A percentile compares a stretch with the other conserved stretches of the same genome.
Evolutionary conservation across 768 basidiomycete genomes (phyloP).

Genomic region (Neoboletus brunneissimus): DNA sequence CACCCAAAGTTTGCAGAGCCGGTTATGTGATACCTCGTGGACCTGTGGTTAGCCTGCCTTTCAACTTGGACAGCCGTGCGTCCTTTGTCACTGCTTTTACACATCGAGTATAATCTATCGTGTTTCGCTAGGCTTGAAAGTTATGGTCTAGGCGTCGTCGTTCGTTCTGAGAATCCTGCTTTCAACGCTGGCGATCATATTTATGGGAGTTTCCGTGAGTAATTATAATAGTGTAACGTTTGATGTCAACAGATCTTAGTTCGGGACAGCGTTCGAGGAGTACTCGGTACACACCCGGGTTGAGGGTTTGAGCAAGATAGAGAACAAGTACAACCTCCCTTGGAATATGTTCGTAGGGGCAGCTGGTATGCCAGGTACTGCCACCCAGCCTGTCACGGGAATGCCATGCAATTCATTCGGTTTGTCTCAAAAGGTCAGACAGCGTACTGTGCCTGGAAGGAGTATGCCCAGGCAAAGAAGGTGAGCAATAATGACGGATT

Average conservation of each 20-base stretch:
- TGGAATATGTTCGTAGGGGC: constrained; percentile 32
- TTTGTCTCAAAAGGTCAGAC: constrained; percentile 22
- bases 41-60: constrained; percentile 2
- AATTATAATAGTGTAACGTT: constrained; percentile 36
- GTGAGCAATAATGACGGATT: constrained; percentile 17
- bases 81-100: not conserved
- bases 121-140: constrained; percentile 22
- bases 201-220: constrained; percentile 28
- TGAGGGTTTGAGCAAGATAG: constrained; percentile 9
- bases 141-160: constrained; percentile 38
- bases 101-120: not conserved
- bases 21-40: not conserved
- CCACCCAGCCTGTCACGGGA: constrained; percentile 7
- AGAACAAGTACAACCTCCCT: constrained; percentile 29
- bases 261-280: constrained; percentile 30
- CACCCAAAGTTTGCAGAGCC: not conserved
- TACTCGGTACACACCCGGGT: constrained; percentile 3
- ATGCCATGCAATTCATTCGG: not conserved
- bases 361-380: constrained; percentile 30
- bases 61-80: constrained; percentile 18
- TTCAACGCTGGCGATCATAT: constrained; percentile 5
- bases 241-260: constrained; percentile 40
- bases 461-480: constrained; percentile 16
- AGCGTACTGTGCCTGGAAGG: constrained; percentile 19
- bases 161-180: constrained; percentile 11